Evolutionary conservation across 441 rosid genomes (phyloP).

Genomic region (Sinapis alba): DNA sequence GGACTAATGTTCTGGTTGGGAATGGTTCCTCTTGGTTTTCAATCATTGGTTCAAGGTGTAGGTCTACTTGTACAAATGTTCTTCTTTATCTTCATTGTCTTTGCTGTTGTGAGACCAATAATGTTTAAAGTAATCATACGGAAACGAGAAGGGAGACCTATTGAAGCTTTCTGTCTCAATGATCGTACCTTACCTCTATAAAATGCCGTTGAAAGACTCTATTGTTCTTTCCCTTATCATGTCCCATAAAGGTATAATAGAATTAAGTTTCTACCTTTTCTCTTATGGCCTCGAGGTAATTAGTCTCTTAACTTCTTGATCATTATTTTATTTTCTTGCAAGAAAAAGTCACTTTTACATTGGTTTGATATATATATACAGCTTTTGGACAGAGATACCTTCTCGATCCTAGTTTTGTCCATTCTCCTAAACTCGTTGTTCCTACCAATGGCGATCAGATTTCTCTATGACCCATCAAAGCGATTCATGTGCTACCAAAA

Average conservation of each 20-base stretch:
- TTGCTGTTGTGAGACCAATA: constrained; percentile 44
- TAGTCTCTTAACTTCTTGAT: constrained; percentile 18
- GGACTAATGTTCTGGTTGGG: not conserved
- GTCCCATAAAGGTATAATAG: constrained; percentile 50
- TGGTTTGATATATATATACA: not conserved
- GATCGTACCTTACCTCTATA: constrained; percentile 35
- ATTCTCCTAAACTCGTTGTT: constrained; percentile 37
- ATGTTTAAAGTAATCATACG: constrained; percentile 39
- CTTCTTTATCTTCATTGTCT: not conserved
- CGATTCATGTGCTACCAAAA: constrained; percentile 47
- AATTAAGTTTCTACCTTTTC: constrained; percentile 36
- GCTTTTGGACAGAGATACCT: not conserved
- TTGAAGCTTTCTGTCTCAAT: constrained; percentile 40
- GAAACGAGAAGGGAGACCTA: constrained; percentile 51
- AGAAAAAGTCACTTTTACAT: not conserved
- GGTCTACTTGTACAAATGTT: not conserved
- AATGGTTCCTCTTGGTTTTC: not conserved
- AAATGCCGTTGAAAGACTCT: constrained; percentile 49
- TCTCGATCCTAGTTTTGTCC: constrained; percentile 33
- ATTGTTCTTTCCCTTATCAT: constrained; percentile 44
- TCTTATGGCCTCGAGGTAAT: constrained; percentile 10
- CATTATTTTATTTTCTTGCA: not conserved
- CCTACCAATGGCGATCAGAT: constrained; percentile 29
- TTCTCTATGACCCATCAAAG: constrained; percentile 44
- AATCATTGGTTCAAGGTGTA: not conserved